Percentiles rank a stretch among this genome's conserved stretches.
Conservation (phyloP, 805 yeast species). For the Schizosaccharomyces osmophilus region DNA sequence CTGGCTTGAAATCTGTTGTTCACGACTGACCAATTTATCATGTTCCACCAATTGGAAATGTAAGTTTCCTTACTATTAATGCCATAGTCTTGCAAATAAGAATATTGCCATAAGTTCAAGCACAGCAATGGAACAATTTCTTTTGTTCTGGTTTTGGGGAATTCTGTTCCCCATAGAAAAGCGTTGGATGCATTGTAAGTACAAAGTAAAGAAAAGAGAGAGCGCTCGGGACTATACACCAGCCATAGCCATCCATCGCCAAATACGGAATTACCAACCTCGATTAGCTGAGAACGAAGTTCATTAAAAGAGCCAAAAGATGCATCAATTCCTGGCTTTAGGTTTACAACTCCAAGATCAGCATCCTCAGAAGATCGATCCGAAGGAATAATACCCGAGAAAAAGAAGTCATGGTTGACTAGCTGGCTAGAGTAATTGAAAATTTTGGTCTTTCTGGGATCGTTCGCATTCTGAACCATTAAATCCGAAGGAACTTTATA, state of each 20-base stretch:
- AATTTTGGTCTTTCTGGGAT: constrained; percentile 37
- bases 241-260: constrained; percentile 90
- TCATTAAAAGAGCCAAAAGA: constrained; percentile 60
- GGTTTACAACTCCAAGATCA: neutral
- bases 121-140: constrained; percentile 40
- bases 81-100: constrained; percentile 72
- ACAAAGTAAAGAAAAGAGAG: constrained; percentile 37
- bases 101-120: constrained; percentile 69
- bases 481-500: neutral
- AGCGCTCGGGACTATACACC: constrained; percentile 28
- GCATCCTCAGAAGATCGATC: constrained; percentile 3
- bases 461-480: constrained; percentile 31
- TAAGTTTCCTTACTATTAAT: constrained; percentile 44
- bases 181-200: constrained; percentile 85
- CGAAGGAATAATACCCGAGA: constrained; percentile 13
- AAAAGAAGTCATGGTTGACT: constrained; percentile 75
- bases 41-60: constrained; percentile 48
- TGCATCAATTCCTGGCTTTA: constrained; percentile 16
- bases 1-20: constrained; percentile 7
- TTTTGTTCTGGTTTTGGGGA: neutral
- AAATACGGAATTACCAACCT: constrained; percentile 43
- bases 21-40: constrained; percentile 45
- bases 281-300: constrained; percentile 43
- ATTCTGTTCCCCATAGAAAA: constrained; percentile 15
- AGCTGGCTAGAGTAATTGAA: constrained; percentile 79